Base-by-base conservation (phyloP, 2,329 filamentous ascomycete species). In the Fusarium algeriense region DNA sequence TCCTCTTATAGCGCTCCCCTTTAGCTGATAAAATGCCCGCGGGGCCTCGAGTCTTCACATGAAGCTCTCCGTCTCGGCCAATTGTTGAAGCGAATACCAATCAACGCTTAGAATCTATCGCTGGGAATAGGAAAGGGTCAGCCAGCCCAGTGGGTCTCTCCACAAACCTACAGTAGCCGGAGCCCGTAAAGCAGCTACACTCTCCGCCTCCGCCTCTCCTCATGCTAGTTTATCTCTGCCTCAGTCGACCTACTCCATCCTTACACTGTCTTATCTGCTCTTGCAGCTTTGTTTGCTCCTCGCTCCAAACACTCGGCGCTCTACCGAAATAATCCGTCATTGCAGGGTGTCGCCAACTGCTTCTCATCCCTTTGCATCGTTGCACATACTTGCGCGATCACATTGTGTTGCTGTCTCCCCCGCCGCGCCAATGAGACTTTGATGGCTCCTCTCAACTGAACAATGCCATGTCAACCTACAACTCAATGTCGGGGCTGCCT, bases 401-500 rank as follows among this genome's bases (percentile, higher is more conserved):
- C 46, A 58, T 64, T 64, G 65, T 68, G 71, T 66, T 63, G 70
- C 69, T 67, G 54, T 70, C 20, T 56, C 40, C 62, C 69, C 64
- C 69, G 56, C 68, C 60, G 63, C 59, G 73, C 64, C 57, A 69
- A 78, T 78, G 75, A 73, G 73, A 72, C 75, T 68, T 73, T 78
- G 78, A 78, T 74, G 67, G 69, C 70, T 67, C 72, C 61, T 71
- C 75, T 74, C 72, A 71, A 75, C 76, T 74, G 69, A 78, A 79
- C 77, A 74, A 87, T 87, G 86, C 83, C 77, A 89, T 89, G 88
- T 85, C 86, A 73, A 83, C 83, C 76, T 89, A 85, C 83, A 88
- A 87, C 80, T 83, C 86, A 78, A 86, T 89, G 82, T 81, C 85
- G 81, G 83, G 81, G 76, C 83, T 87, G 77, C 80, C 83, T 73